These are phyloP conservation scores for Suillus sp. DNA, from an alignment of 768 basidiomycete genomes.

Conservation along the genomic window DNA sequence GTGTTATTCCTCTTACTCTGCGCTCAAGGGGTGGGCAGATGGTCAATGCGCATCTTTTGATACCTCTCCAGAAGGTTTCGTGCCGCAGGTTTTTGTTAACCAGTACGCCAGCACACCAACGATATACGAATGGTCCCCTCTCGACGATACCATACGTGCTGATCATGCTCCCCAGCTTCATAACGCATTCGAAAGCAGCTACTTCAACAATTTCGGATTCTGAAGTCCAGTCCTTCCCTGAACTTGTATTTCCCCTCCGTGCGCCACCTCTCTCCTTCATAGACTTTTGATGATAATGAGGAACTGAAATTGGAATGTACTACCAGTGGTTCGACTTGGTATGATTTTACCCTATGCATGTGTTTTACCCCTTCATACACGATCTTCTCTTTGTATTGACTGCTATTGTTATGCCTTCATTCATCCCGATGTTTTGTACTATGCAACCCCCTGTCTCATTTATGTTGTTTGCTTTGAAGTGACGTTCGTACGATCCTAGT, in stretches of 20 bases:
- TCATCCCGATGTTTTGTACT: background rate
- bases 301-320: slow-evolving; percentile 5
- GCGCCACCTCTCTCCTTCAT: slow-evolving; percentile 7
- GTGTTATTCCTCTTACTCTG: slow-evolving; percentile 21
- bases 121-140: slow-evolving; percentile 30
- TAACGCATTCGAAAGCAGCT: slow-evolving; percentile 2
- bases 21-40: slow-evolving; percentile 33
- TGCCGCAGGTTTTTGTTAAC: slow-evolving; percentile 32
- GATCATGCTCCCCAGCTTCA: background rate
- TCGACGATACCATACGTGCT: slow-evolving; percentile 18
- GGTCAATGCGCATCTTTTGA: slow-evolving; percentile 12
- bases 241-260: background rate
- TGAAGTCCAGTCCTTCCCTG: background rate
- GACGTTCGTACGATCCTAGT: slow-evolving; percentile 4
- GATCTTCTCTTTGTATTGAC: background rate
- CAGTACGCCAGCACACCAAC: slow-evolving; percentile 21
- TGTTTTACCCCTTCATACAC: background rate
- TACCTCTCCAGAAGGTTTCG: slow-evolving; percentile 17
- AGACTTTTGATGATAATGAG: background rate
- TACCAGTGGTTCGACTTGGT: background rate
- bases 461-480: slow-evolving; percentile 1
- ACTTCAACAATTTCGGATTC: background rate
- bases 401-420: background rate
- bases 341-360: background rate
- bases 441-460: background rate